These are phyloP conservation scores for Metschnikowia matae DNA, from an alignment of 805 yeast genomes.

Conservation along the genomic window DNA sequence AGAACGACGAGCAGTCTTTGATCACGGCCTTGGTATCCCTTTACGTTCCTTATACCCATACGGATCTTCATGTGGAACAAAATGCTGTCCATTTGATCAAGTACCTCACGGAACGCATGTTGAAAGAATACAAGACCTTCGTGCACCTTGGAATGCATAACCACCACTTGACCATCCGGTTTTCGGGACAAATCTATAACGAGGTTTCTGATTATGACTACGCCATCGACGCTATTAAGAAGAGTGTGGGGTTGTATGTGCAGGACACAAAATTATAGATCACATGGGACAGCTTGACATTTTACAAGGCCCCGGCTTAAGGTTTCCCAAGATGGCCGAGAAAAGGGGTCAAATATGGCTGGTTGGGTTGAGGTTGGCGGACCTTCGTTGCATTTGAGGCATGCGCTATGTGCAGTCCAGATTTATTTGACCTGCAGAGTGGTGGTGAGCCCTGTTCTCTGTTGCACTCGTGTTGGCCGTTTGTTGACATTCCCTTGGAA, in stretches of 20 bases:
- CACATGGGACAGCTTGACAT: no score
- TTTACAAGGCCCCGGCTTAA: no score
- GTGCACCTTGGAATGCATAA: conserved; percentile 45
- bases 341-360: no score
- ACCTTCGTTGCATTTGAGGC: no score
- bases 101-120: conserved; percentile 4
- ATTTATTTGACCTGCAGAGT: no score
- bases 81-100: conserved; percentile 4
- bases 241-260: conserved; percentile 3
- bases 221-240: conserved; percentile 32
- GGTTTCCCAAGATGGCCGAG: no score
- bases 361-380: no score
- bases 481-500: no score
- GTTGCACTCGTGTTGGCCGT: no score
- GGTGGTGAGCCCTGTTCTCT: no score
- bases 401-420: no score
- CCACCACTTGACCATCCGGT: conserved; percentile 33
- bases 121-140: conserved; percentile 34
- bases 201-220: conserved; percentile 50
- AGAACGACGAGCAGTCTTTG: conserved; percentile 30
- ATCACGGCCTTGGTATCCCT: conserved; percentile 44
- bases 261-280: not conserved
- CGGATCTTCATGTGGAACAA: conserved; percentile 4
- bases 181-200: conserved; percentile 59
- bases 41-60: conserved; percentile 27